Conservation (phyloP, 768 basidiomycete species). For the Boletus reticulatus region DNA sequence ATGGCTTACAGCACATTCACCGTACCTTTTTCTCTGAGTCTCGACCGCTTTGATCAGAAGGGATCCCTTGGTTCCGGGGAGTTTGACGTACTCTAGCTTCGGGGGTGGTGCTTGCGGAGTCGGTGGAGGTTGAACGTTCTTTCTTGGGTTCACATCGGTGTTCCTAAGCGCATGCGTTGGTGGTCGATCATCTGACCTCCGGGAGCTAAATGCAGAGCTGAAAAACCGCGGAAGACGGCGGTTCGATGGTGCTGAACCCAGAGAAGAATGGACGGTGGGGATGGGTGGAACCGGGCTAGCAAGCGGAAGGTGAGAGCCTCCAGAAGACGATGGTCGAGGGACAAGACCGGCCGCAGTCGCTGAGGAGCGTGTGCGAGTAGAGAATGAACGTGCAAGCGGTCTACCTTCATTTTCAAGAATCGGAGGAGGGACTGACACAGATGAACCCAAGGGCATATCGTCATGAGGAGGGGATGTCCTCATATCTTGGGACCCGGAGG, state of each 20-base stretch:
- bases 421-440: slow-evolving; percentile 15
- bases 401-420: slow-evolving; percentile 17
- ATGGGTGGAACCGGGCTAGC: slow-evolving; percentile 17
- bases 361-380: slow-evolving; percentile 17
- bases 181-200: slow-evolving; percentile 58
- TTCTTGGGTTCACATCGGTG: slow-evolving; percentile 41
- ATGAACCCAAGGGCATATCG: slow-evolving; percentile 18
- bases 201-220: slow-evolving; percentile 56
- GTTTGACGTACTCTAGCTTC: slow-evolving; percentile 88
- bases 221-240: slow-evolving; percentile 74
- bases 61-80: slow-evolving; percentile 87
- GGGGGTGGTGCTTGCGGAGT: slow-evolving; percentile 64
- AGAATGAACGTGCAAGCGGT: slow-evolving; percentile 27
- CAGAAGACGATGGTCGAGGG: slow-evolving; percentile 37
- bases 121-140: slow-evolving; percentile 32
- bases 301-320: slow-evolving; percentile 25
- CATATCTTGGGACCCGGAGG: slow-evolving; percentile 22
- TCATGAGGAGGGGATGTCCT: slow-evolving; percentile 27
- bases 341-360: slow-evolving; percentile 10
- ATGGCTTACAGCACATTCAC: neutral
- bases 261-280: slow-evolving; percentile 29
- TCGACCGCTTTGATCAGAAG: slow-evolving; percentile 84
- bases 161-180: slow-evolving; percentile 34
- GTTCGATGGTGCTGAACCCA: slow-evolving; percentile 41
- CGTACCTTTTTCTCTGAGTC: slow-evolving; percentile 83